Evolutionary conservation across 73 alveolate genomes (phyloP).

Genomic region (Blepharisma japonicum): DNA sequence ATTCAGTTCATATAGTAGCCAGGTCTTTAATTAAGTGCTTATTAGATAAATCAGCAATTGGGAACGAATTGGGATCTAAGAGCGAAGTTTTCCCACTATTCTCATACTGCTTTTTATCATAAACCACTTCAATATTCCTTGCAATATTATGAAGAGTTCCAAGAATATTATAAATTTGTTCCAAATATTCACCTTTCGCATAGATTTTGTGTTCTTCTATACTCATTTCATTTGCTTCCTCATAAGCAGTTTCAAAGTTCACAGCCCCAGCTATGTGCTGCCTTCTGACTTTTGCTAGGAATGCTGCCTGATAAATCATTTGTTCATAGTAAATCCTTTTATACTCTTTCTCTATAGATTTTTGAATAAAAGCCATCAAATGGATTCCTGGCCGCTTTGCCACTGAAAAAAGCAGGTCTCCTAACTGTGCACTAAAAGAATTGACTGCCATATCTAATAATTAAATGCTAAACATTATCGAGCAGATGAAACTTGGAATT

Average conservation of each 20-base stretch:
- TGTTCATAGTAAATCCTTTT: constrained; percentile 10
- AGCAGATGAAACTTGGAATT: too few species aligned
- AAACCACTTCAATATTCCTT: constrained; percentile 21
- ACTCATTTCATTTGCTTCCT: not conserved
- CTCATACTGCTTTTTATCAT: constrained; percentile 1
- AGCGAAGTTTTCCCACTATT: not conserved
- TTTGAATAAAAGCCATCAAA: not conserved
- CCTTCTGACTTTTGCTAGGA: not conserved
- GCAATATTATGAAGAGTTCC: not conserved
- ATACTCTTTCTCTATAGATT: not conserved
- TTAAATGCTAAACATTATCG: too few species aligned
- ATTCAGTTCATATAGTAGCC: not conserved
- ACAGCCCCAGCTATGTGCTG: not conserved
- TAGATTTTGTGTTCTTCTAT: not conserved
- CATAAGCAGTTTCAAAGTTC: not conserved
- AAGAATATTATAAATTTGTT: not conserved
- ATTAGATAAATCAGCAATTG: not conserved
- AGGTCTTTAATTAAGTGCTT: not conserved
- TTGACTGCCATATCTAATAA: constrained; percentile 8
- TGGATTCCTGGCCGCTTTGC: constrained; percentile 14
- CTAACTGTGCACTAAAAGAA: not conserved
- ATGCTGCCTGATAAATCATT: constrained; percentile 27
- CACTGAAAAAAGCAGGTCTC: not conserved
- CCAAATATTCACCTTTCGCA: constrained; percentile 1
- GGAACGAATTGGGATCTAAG: constrained; percentile 15